Evolutionary conservation across 208 protist genomes (phyloP), one percentile per base, ranked within the genome.

Genomic region (Trichomonas gallinae): DNA sequence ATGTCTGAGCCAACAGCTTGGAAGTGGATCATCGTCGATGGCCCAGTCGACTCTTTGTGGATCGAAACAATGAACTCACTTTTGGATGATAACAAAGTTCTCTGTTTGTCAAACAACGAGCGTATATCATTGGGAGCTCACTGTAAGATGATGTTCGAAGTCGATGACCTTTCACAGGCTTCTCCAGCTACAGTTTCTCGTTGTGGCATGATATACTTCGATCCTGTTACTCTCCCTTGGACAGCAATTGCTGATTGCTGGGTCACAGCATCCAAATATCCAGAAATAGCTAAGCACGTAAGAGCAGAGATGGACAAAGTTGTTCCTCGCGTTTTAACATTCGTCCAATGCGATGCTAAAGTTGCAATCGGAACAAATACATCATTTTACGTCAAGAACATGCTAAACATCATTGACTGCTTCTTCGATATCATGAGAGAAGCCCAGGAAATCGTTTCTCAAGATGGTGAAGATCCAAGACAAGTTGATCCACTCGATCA

Each of bases 31-130:
- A 98, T 99, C 9, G 99, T 99, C 97, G 99, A 99, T 98, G 99
- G 99, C 34, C 99, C 99, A n/a, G 99, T 99, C 36, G 99, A 99
- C 97, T 98, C 99, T 2, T 97, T 99, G 34, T 99, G 99, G 99
- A 99, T 99, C 98, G 99, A 99, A 97, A 99, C 98, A 97, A 99
- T 99, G 98, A 99, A 99, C 98, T 99, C 99, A 8, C 98, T 99
- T 2, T 97, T 99, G 10, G 99, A 99, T 97, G 99, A 99, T 97
- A 99, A 99, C 98, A 99, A n/a, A n/a, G n/a, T n/a, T n/a, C n/a
- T n/a, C n/a, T n/a, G n/a, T n/a, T n/a, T n/a, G n/a, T n/a, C n/a
- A n/a, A n/a, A n/a, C n/a, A n/a, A n/a, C n/a, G n/a, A n/a, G n/a
- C n/a, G n/a, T n/a, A n/a, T n/a, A n/a, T n/a, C n/a, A n/a, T n/a